Conservation (phyloP, 257 asterid species). For the Schizonepeta tenuifolia region DNA sequence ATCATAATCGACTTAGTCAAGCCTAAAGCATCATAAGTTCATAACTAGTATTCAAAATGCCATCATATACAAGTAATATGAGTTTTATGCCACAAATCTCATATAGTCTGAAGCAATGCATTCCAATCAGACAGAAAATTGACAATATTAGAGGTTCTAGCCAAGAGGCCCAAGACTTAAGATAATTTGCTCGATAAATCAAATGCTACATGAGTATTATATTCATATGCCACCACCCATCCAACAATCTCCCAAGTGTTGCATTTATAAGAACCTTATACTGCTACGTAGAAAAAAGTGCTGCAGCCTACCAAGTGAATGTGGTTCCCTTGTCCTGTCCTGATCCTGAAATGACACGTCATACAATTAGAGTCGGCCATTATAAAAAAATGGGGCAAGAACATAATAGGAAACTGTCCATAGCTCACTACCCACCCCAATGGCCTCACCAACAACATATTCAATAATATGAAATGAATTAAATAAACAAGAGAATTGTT, state of each 20-base stretch:
- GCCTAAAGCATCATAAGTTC: constrained; percentile 17
- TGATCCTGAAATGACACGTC: constrained; percentile 41
- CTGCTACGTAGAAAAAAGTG: constrained; percentile 13
- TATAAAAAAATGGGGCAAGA: constrained; percentile 6
- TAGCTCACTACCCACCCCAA: not conserved
- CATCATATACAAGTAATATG: not conserved
- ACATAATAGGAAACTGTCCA: not conserved
- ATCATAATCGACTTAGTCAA: not conserved
- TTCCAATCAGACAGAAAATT: not conserved
- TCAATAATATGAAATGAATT: not conserved
- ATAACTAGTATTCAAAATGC: not conserved
- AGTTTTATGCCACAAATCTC: constrained; percentile 18
- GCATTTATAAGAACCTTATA: too few species aligned
- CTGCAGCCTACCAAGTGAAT: constrained; percentile 46
- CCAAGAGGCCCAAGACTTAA: constrained; percentile 6
- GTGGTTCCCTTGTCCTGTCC: constrained; percentile 44
- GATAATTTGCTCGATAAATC: not conserved
- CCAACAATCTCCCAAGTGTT: too few species aligned
- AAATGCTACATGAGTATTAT: not conserved
- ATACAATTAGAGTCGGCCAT: constrained; percentile 19
- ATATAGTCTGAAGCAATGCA: not conserved
- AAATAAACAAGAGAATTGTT: not conserved
- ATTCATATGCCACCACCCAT: not conserved
- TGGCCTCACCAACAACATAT: not conserved
- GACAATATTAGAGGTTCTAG: constrained; percentile 4